Base-by-base conservation (phyloP, 129 eudicot species). In the Tagetes patula region DNA sequence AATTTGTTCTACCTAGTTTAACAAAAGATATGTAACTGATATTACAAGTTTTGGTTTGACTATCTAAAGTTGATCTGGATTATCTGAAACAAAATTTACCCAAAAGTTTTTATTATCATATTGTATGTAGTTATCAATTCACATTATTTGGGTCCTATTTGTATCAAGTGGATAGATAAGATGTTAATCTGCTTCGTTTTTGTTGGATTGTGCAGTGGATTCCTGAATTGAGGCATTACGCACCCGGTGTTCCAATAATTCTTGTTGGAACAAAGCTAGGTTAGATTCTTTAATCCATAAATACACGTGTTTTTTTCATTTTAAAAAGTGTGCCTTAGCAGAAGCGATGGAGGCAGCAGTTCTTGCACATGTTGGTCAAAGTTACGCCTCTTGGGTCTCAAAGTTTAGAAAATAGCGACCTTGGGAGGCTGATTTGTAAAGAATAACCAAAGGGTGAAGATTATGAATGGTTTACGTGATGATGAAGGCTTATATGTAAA, bases 171-270 rank as follows among this genome's bases (percentile, higher is more conserved):
- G 69, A 73, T 60, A 45, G 13, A 9, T n/a, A 73, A 60, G 33
- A 73, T 73, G 59, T 73, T 47, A 46, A 61, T 45, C 60, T 73
- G 69, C 9, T 20, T 36, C 10, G 5, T 80, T n/a, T 49, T 67
- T 46, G 40, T 72, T 78, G 65, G 30, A 2, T 79, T 82, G 58
- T 74, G 82, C 89, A 88, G 96, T 89, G 96, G 96, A 84, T 86
- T 84, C 90, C 96, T 82, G 96, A 89, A 74, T 77, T 89, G 88
- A 87, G 90, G 85, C 92, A 89, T 84, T 89, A 89, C 72, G 96
- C 92, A 47, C 92, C 96, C 20, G 92, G 92, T 6, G 96, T 89
- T 58, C 90, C 96, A 6, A 78, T 89, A 55, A 82, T 89, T 78
- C 90, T 89, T 71, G 92, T 89, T 80, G 96, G 96, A 81, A 86